A percentile compares a stretch with the other conserved stretches of the same genome.
phyloP scores from a whole-genome alignment of 1,284 basidiomycete species.

The Naganishia sp. region DNA sequence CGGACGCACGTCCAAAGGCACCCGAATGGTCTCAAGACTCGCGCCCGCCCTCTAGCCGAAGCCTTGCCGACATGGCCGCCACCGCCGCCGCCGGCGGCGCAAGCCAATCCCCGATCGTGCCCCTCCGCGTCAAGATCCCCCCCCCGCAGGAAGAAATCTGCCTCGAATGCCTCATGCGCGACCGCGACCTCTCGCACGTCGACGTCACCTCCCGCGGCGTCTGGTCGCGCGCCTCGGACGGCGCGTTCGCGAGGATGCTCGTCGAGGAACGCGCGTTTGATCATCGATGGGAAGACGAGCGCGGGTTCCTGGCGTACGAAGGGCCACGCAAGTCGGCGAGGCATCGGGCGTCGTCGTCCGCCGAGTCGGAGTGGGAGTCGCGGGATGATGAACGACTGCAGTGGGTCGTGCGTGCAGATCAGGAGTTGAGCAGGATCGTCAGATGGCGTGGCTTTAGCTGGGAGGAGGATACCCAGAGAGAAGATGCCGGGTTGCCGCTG shows the following conservation, averaged over 20 bases:
- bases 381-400: conserved; percentile 40
- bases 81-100: not conserved
- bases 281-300: conserved; percentile 29
- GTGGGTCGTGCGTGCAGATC: conserved; percentile 37
- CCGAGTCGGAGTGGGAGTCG: conserved; percentile 34
- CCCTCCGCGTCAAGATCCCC: conserved; percentile 32
- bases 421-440: conserved; percentile 34
- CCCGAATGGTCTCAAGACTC: not conserved
- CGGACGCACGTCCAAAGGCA: conserved; percentile 6
- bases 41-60: not conserved
- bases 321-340: conserved; percentile 32
- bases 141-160: conserved; percentile 69
- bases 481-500: conserved; percentile 45
- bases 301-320: conserved; percentile 8
- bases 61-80: not conserved
- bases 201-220: conserved; percentile 79
- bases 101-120: not conserved
- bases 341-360: conserved; percentile 37
- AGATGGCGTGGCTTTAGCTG: conserved; percentile 51
- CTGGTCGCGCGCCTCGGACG: conserved; percentile 91
- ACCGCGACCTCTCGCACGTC: conserved; percentile 97
- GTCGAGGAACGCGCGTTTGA: conserved; percentile 60
- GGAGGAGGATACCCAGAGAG: conserved; percentile 49
- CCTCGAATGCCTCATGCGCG: conserved; percentile 97
- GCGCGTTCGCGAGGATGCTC: conserved; percentile 73